phyloP scores from a whole-genome alignment of 805 yeast genomes.

The Huiozyma naganishii region DNA sequence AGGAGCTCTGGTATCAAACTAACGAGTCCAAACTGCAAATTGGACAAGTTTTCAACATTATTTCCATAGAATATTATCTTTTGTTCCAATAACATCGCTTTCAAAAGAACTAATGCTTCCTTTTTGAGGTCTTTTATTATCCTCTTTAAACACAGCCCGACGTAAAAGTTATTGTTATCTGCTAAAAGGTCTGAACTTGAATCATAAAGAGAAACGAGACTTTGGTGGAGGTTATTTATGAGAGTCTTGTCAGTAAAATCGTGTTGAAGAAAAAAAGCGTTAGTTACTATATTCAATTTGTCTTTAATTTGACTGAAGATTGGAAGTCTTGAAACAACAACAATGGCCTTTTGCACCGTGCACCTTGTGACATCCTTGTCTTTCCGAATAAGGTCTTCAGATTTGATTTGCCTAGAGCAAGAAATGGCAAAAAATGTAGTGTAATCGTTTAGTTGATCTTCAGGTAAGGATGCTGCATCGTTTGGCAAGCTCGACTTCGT shows the following conservation, averaged over 20 bases:
- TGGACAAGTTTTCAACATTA: slow-evolving; percentile 70
- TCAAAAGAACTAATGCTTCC: slow-evolving; percentile 55
- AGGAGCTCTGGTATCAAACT: slow-evolving; percentile 76
- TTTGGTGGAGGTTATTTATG: slow-evolving; percentile 59
- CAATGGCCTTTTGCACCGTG: slow-evolving; percentile 83
- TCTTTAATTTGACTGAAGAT: slow-evolving; percentile 82
- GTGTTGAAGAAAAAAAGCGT: slow-evolving; percentile 72
- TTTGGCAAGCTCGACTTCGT: slow-evolving; percentile 24
- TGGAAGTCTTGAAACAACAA: slow-evolving; percentile 77
- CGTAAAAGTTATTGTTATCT: slow-evolving; percentile 34
- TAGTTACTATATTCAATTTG: slow-evolving; percentile 80
- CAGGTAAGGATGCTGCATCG: slow-evolving; percentile 31
- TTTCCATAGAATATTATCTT: slow-evolving; percentile 67
- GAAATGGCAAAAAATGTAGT: slow-evolving; percentile 89
- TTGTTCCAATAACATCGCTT: slow-evolving; percentile 67
- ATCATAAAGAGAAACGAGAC: slow-evolving; percentile 38
- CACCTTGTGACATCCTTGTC: slow-evolving; percentile 68
- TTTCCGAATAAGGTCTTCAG: slow-evolving; percentile 45
- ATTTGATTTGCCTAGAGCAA: slow-evolving; percentile 74
- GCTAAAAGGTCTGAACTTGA: slow-evolving; percentile 19
- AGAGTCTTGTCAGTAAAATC: slow-evolving; percentile 63
- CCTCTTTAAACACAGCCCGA: slow-evolving; percentile 65
- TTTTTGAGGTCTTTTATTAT: slow-evolving; percentile 48
- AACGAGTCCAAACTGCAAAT: slow-evolving; percentile 71
- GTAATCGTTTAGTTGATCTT: slow-evolving; percentile 28